Evolutionary conservation across 139 green algal genomes (phyloP).

Genomic region (Chlorella ohadii): DNA sequence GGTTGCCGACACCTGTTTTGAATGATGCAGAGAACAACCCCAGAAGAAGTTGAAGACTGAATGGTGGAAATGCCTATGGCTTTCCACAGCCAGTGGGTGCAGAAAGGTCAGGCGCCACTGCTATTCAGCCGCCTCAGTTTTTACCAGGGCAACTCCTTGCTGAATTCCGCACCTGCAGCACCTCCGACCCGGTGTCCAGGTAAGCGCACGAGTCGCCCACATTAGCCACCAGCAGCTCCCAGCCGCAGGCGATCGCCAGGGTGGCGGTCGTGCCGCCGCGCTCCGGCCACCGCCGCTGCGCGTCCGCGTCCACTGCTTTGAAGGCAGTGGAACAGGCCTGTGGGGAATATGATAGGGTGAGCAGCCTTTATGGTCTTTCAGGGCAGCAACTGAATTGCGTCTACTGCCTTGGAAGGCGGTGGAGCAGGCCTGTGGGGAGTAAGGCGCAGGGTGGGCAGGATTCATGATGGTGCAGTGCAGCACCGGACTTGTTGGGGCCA

Average conservation of each 20-base stretch:
- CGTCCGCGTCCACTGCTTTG: slow-evolving; percentile 16
- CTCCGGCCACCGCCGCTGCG: slow-evolving; percentile 31
- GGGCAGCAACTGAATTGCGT: too few species aligned
- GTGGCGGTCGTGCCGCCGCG: slow-evolving; percentile 82
- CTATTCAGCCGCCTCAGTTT: too few species aligned
- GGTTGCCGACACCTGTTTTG: slow-evolving; percentile 56
- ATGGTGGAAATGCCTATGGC: too few species aligned
- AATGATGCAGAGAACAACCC: background rate
- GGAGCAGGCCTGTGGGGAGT: slow-evolving; percentile 18
- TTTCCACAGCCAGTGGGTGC: too few species aligned
- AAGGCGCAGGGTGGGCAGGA: too few species aligned
- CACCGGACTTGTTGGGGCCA: too few species aligned
- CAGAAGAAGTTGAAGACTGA: too few species aligned
- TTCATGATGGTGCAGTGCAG: too few species aligned
- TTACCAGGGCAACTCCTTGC: too few species aligned
- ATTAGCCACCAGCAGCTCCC: slow-evolving; percentile 68
- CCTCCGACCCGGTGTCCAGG: slow-evolving; percentile 76
- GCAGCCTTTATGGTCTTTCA: too few species aligned
- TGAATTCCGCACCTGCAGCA: slow-evolving; percentile 47
- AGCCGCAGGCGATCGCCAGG: slow-evolving; percentile 69
- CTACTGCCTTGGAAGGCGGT: slow-evolving; percentile 30
- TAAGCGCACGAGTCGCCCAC: slow-evolving; percentile 72
- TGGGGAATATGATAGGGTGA: too few species aligned
- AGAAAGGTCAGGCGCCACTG: too few species aligned
- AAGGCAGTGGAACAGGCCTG: slow-evolving; percentile 41